Evolutionary conservation across 2,329 filamentous ascomycete genomes (phyloP), one percentile per base, ranked within the genome.

Genomic region (Diplocarpon mali): DNA sequence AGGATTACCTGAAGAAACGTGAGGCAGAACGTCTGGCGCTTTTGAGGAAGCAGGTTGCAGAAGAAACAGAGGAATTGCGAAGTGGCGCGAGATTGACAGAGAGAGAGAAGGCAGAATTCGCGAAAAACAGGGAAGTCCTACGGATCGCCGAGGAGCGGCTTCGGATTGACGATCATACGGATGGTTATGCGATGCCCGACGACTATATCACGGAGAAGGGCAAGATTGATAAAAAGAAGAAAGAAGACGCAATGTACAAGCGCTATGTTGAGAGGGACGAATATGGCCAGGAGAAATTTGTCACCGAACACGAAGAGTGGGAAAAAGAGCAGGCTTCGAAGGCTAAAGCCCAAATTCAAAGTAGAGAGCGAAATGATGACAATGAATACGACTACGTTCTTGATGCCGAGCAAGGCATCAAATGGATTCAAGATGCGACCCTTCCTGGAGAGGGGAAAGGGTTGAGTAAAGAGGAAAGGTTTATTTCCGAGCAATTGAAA

Each of bases 241-340:
- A 96, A 62, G 78, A 92, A 51, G 85, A 93, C 17, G 86, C 85
- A 0, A 72, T 98, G 10, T 95, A 94, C 66, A 89, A 87, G 62
- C 78, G 89, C 40, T 90, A 95, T 55, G 81, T 95, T 3, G 89
- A 95, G 51, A 76, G 77, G 48, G 88, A 94, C 56, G 85, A 93
- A 57, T 82, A 82, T 56, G 89, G 89, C 4, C 81, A 92, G 52
- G 90, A 95, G 62, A 83, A 82, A 56, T 93, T 87, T 56, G 78
- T 95, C 46, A 95, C 88, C 0, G 92, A 98, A 62, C 85, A 95
- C 52, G 89, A 98, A 50, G 85, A 95, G 59, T 98, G 90, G 90
- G 92, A 98, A 62, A 70, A 78, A 46, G 90, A 96, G 60, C 90
- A 96, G 65, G 76, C 83, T 1, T 74, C 80, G 45, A 93, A 93